phyloP scores from a whole-genome alignment of 2,329 filamentous ascomycete genomes.

The Colletotrichum tamarilloi region DNA sequence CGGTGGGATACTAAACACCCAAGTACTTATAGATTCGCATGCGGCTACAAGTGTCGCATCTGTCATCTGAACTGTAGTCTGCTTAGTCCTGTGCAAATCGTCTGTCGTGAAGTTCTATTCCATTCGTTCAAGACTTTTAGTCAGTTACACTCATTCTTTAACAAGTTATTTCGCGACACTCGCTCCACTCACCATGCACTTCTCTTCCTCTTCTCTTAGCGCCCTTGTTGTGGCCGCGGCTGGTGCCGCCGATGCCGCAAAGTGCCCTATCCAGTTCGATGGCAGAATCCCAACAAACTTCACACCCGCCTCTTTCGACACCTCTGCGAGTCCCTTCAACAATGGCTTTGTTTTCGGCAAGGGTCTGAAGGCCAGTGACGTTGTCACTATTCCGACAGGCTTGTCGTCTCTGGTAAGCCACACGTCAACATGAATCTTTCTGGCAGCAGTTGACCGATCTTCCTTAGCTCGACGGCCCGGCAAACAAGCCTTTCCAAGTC shows the following conservation, averaged over 20 bases:
- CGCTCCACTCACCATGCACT: neutral
- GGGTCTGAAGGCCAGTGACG: slow-evolving; percentile 60
- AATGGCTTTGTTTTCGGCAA: slow-evolving; percentile 63
- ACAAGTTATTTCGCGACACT: neutral
- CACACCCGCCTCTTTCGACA: slow-evolving; percentile 53
- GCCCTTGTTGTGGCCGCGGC: neutral
- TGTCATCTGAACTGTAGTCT: neutral
- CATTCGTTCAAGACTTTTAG: neutral
- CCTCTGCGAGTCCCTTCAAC: slow-evolving; percentile 56
- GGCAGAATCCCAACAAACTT: slow-evolving; percentile 55
- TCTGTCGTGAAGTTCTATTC: neutral
- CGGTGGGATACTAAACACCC: too few species aligned
- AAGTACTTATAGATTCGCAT: neutral
- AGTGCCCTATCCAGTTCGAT: slow-evolving; percentile 56
- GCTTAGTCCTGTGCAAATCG: neutral
- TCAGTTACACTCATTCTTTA: neutral
- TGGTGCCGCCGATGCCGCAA: slow-evolving; percentile 10
- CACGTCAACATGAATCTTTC: neutral
- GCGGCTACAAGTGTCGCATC: neutral
- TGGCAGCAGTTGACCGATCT: fast-evolving
- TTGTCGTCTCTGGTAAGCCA: slow-evolving; percentile 40
- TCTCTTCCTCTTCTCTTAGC: neutral
- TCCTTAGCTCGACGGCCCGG: slow-evolving; percentile 53
- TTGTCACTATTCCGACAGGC: slow-evolving; percentile 57
- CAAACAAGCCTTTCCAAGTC: slow-evolving; percentile 60